Evolutionary conservation across 2,329 filamentous ascomycete genomes (phyloP).

Genomic region (Allantophomopsis lycopodina): DNA sequence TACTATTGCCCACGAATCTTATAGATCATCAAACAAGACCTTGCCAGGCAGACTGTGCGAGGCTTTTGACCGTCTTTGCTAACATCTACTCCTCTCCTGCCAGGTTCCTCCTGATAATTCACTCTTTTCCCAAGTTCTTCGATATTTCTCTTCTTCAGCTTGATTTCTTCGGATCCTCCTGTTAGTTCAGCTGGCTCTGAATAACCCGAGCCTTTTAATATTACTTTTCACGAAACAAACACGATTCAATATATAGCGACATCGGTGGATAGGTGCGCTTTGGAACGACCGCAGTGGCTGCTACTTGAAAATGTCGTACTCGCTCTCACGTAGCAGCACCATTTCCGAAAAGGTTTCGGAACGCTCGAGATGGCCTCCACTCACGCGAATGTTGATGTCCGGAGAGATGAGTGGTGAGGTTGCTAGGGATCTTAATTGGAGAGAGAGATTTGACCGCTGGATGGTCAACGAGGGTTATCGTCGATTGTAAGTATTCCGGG

Average conservation of each 20-base stretch:
- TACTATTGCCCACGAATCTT: no score
- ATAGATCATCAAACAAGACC: no score
- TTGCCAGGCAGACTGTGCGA: no score
- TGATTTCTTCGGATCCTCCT: conserved; percentile 1
- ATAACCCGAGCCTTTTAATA: conserved; percentile 11
- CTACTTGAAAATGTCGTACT: conserved; percentile 9
- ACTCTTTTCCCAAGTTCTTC: background rate
- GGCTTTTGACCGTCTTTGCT: background rate
- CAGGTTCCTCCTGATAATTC: background rate
- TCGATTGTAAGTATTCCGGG: conserved; percentile 46
- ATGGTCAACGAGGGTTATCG: conserved; percentile 83
- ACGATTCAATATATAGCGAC: conserved; percentile 1
- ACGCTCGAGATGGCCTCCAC: conserved; percentile 68
- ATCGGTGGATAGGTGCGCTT: no score
- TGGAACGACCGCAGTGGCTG: conserved; percentile 7
- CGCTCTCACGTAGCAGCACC: conserved; percentile 12
- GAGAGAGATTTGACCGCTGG: conserved; percentile 70
- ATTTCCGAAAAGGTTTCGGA: conserved; percentile 38
- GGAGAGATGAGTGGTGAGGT: conserved; percentile 68
- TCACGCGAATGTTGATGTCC: conserved; percentile 71
- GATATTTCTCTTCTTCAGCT: conserved; percentile 1
- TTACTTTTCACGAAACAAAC: background rate
- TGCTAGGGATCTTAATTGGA: conserved; percentile 51
- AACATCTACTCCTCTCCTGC: background rate
- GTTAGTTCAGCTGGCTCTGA: conserved; percentile 21